Evolutionary conservation across 1,284 basidiomycete species (phyloP), one percentile per base, ranked within the genome.

Genomic region (Cutaneotrichosporon mucoides): DNA sequence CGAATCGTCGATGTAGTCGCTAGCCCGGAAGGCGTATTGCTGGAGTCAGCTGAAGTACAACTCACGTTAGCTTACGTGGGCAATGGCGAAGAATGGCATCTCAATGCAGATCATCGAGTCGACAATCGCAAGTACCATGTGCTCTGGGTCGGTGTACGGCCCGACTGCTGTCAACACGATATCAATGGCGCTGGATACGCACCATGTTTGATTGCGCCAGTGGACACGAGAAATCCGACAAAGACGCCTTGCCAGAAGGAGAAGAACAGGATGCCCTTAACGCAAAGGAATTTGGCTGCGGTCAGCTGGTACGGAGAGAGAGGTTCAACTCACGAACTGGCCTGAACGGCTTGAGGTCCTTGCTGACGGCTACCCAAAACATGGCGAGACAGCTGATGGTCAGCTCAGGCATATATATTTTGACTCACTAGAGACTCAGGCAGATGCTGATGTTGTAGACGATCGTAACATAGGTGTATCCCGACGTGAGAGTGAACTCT

Each of bases 231-330:
- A 68, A 92, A 84, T 35, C 92, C 94, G 55, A 99, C 86, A 47
- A 76, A 84, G 47, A 97, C 85, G 12, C 88, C 85, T 74, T 99
- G 95, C 95, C 95, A 99, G 81, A 99, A 99, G 0, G 89, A 94
- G 79, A 96, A 95, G 82, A 98, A 97, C 46, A 99, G 83, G 66
- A 99, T 94, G 51, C 92, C 93, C 75, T 99, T 98, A 69, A 99
- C 91, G 74, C 93, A 98, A 33, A 99, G 85, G 78, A 99, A 99
- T 77, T 97, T 96, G 6, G 92, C 92, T 76, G 89, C 83, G 15
- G 53, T 56, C 0, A 49, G 33, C 49, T 24, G 24, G 37, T 38
- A n/a, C 8, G 36, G 2, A 1, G 5, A 8, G 5, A 6, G n/a
- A 4, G 1, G 12, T 4, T 1, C 34, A 34, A 71, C 72, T 70